Percentiles rank a stretch among this genome's conserved stretches.
Conservation (phyloP, 495 filamentous ascomycete species). For the Podospora tetraspora region DNA sequence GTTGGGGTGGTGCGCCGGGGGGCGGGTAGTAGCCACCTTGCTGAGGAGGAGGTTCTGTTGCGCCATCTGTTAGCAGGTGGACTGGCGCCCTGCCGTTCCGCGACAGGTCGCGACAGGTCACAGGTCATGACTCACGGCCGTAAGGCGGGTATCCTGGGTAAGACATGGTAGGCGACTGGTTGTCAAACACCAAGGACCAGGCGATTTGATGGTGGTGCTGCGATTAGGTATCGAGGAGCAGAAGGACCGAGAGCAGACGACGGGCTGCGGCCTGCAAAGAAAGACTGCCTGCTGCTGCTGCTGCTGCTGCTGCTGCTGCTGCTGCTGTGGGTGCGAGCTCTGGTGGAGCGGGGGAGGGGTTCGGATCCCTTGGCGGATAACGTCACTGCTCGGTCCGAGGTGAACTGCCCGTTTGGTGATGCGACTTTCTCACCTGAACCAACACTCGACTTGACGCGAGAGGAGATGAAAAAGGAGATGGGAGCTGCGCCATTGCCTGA, state of each 20-base stretch:
- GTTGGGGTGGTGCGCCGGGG: conserved; percentile 22
- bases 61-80: not conserved
- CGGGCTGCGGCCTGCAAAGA: not conserved
- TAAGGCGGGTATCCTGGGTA: conserved; percentile 31
- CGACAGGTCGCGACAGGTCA: not conserved
- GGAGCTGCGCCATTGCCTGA: not conserved
- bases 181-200: not conserved
- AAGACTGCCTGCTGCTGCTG: not conserved
- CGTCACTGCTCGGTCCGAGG: not conserved
- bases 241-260: not conserved
- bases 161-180: conserved; percentile 22
- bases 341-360: conserved; percentile 12
- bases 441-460: not conserved
- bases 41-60: conserved; percentile 27
- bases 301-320: not conserved
- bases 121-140: conserved; percentile 25
- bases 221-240: not conserved
- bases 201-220: not conserved
- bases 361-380: conserved; percentile 1
- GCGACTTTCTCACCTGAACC: not conserved
- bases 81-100: not conserved
- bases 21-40: conserved; percentile 30
- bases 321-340: not conserved
- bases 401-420: not conserved
- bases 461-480: not conserved